Evolutionary conservation across 257 asterid genomes (phyloP), one percentile per base, ranked within the genome.

Genomic region (Nicotiana obtusifolia): DNA sequence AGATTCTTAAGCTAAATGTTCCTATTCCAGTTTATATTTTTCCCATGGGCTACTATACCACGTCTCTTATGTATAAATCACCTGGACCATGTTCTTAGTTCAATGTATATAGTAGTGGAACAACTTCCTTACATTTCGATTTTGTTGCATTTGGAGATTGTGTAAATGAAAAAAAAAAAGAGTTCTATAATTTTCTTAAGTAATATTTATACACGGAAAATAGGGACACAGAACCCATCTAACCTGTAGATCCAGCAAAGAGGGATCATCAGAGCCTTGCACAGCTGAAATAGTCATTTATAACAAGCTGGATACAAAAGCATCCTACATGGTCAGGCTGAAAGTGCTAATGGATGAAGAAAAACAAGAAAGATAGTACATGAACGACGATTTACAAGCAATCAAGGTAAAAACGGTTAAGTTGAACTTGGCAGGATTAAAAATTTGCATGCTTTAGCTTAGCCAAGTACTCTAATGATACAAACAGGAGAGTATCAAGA

Each of bases 291-390:
- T 44, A 71, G 78, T 35, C 78, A 44, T 71, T 15, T 22, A 13
- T 71, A 71, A 44, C 78, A 71, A 20, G 59, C 78, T 71, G 60
- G 77, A 37, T 71, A 13, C 20, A 22, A 71, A 71, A 71, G 78
- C 78, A 71, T 44, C 78, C 78, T 71, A 71, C 78, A 71, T 44
- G 20, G 59, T 71, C 59, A 71, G 78, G 35, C 44, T 44, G 78
- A 71, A 44, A 44, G 78, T 71, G 7, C 78, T 71, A 44, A 22
- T 1, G 35, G 8, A 71, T 20, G 30, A 71, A 20, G 15, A 41
- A 13, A 44, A 68, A 71, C 77, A 11, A 20, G 57, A 28, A 37
- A 71, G 59, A 13, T 3, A 44, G 59, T 26, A 71, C 35, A 71
- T 44, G 35, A 71, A n/a, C 60, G 22, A 7, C 19, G 22, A 71